These are phyloP conservation scores for Tricholoma flavovirens DNA, from an alignment of 768 basidiomycete species.

Conservation along the genomic window DNA sequence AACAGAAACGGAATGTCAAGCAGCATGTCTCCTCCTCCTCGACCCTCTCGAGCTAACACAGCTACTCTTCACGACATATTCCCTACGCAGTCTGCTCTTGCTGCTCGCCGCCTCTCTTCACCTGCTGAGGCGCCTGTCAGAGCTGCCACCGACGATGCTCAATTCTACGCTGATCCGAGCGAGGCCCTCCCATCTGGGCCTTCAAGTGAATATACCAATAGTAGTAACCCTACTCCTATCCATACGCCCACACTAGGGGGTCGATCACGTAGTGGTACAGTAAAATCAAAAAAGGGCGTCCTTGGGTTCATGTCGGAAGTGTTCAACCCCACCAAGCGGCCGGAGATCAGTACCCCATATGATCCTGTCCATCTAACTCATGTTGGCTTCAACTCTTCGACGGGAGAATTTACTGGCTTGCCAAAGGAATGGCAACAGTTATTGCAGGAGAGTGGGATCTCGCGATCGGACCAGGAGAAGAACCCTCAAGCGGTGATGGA, in stretches of 20 bases:
- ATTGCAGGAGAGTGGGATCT: constrained; percentile 92
- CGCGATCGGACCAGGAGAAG: constrained; percentile 90
- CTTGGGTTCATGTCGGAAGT: constrained; percentile 67
- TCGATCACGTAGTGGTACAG: constrained; percentile 44
- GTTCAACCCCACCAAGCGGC: constrained; percentile 69
- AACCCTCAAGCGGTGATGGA: constrained; percentile 98
- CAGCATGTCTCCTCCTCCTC: constrained; percentile 56
- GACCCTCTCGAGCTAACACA: constrained; percentile 83
- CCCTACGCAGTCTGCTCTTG: constrained; percentile 34
- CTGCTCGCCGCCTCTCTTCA: constrained; percentile 47
- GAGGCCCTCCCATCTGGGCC: constrained; percentile 35
- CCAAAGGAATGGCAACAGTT: constrained; percentile 99
- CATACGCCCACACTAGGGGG: constrained; percentile 17
- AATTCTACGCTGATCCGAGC: constrained; percentile 41
- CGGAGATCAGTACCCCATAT: constrained; percentile 95
- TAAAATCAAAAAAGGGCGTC: constrained; percentile 60
- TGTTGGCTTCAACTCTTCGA: constrained; percentile 98
- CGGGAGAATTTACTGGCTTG: constrained; percentile 95
- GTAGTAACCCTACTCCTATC: constrained; percentile 15
- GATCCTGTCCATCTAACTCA: constrained; percentile 99
- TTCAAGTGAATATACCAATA: constrained; percentile 23
- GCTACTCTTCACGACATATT: constrained; percentile 75
- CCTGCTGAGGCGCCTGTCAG: too few relatives aligned
- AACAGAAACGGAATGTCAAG: constrained; percentile 30
- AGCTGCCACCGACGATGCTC: constrained; percentile 20